These are phyloP conservation scores for Phaeodactylum tricornutum DNA, from an alignment of 108 stramenopile genomes.

Conservation along the genomic window DNA sequence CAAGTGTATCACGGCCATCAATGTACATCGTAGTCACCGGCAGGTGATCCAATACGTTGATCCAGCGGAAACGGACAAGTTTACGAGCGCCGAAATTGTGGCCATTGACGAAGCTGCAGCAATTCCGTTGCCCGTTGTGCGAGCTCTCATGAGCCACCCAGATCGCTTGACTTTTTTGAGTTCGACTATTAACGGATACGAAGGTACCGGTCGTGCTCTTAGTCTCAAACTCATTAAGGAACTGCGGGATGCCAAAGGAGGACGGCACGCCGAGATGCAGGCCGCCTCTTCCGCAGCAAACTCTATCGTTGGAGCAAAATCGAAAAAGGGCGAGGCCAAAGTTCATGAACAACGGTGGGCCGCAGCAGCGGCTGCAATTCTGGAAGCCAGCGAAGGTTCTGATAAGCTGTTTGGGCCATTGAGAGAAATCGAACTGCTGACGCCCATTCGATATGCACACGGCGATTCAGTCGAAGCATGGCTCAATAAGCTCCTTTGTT, in stretches of 20 bases:
- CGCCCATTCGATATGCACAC: slow-evolving; percentile 93
- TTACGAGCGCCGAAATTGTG: slow-evolving; percentile 92
- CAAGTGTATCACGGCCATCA: slow-evolving; percentile 82
- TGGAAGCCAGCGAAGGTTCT: slow-evolving; percentile 15
- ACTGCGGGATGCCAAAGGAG: slow-evolving; percentile 70
- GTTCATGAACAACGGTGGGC: slow-evolving; percentile 88
- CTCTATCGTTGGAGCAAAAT: slow-evolving; percentile 51
- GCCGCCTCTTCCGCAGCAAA: slow-evolving; percentile 57
- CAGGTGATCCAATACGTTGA: slow-evolving; percentile 91
- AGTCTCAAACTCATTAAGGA: slow-evolving; percentile 96
- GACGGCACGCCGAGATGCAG: slow-evolving; percentile 27
- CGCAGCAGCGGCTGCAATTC: slow-evolving; percentile 61
- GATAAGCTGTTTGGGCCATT: slow-evolving; percentile 38
- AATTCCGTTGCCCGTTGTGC: slow-evolving; percentile 94
- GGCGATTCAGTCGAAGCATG: slow-evolving; percentile 93
- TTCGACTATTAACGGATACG: slow-evolving; percentile 98
- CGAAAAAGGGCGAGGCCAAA: slow-evolving; percentile 83
- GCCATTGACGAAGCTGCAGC: slow-evolving; percentile 99
- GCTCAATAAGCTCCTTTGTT: slow-evolving; percentile 92
- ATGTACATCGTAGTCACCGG: slow-evolving; percentile 81
- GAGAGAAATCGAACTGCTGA: slow-evolving; percentile 80
- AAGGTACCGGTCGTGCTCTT: slow-evolving; percentile 96
- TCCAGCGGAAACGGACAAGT: slow-evolving; percentile 78
- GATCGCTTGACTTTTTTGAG: slow-evolving; percentile 87
- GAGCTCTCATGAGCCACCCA: slow-evolving; percentile 63